A percentile compares a stretch with the other conserved stretches of the same genome.
phyloP scores from a whole-genome alignment of 2,329 filamentous ascomycete species.

The Fusarium begoniae region DNA sequence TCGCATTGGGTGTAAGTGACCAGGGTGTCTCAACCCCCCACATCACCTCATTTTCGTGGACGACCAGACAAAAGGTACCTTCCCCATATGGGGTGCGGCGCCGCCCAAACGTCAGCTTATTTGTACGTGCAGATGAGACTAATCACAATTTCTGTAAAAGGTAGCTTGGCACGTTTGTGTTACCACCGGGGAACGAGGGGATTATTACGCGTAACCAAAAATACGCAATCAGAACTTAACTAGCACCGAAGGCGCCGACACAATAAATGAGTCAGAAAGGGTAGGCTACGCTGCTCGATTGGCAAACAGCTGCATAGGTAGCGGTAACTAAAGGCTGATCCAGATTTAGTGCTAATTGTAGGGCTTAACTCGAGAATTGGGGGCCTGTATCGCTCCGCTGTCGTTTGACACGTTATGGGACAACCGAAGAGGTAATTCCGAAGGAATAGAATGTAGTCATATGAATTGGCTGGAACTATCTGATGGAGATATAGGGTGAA shows the following conservation, averaged over 20 bases:
- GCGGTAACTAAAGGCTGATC: background rate
- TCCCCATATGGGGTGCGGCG: background rate
- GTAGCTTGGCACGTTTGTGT: background rate
- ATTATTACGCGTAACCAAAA: background rate
- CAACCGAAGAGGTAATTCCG: background rate
- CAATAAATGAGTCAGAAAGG: background rate
- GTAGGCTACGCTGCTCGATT: no score
- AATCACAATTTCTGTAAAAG: background rate
- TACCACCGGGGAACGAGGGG: background rate
- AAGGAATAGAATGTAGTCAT: background rate
- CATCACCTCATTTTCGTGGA: background rate
- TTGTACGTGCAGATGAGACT: background rate
- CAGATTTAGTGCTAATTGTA: background rate
- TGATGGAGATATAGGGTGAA: background rate
- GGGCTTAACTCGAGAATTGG: no score
- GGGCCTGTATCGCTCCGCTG: no score
- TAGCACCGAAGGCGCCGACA: background rate
- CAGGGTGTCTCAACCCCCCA: background rate
- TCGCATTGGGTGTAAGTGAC: fast-evolving
- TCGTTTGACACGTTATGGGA: background rate
- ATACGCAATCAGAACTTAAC: background rate
- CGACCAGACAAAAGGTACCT: background rate
- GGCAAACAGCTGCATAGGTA: background rate
- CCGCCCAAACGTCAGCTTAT: background rate
- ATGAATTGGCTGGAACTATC: background rate